Evolutionary conservation across 2,329 filamentous ascomycete species (phyloP).

Genomic region (Penicillium sp.): DNA sequence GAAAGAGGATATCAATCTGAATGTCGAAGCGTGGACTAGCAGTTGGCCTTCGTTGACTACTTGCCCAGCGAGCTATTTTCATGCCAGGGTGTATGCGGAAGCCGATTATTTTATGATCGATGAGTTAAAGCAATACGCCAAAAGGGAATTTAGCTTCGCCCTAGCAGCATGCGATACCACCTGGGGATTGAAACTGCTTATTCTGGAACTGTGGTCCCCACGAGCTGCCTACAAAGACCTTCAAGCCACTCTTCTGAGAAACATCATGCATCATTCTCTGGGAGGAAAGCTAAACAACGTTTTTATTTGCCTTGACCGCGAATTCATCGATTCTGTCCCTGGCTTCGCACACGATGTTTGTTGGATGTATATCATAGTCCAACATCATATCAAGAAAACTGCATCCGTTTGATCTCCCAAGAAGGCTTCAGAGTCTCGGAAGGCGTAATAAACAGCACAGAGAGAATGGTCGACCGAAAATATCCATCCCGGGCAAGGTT

Average conservation of each 20-base stretch:
- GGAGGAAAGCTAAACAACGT: not conserved
- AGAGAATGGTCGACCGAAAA: not conserved
- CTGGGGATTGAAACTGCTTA: not conserved
- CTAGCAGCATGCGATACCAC: not conserved
- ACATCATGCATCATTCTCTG: too few relatives aligned
- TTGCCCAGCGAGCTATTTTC: not conserved
- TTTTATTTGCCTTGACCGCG: not conserved
- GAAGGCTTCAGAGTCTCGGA: too few relatives aligned
- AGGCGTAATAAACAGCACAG: too few relatives aligned
- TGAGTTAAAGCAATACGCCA: not conserved
- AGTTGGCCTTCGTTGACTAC: not conserved
- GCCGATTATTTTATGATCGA: constrained; percentile 4
- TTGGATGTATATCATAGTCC: not conserved
- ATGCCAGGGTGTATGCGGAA: not conserved
- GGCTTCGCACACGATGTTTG: not conserved
- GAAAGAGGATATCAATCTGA: not conserved
- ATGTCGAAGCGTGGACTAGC: not conserved
- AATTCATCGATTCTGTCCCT: not conserved
- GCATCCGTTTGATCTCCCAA: too few relatives aligned
- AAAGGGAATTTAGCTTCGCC: not conserved
- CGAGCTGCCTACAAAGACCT: not conserved
- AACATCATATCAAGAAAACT: not conserved
- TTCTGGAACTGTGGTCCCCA: not conserved
- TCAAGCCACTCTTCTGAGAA: not conserved
- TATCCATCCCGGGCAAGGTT: not conserved